Evolutionary conservation across 768 basidiomycete genomes (phyloP).

Genomic region (Tylopilus subfusipes): DNA sequence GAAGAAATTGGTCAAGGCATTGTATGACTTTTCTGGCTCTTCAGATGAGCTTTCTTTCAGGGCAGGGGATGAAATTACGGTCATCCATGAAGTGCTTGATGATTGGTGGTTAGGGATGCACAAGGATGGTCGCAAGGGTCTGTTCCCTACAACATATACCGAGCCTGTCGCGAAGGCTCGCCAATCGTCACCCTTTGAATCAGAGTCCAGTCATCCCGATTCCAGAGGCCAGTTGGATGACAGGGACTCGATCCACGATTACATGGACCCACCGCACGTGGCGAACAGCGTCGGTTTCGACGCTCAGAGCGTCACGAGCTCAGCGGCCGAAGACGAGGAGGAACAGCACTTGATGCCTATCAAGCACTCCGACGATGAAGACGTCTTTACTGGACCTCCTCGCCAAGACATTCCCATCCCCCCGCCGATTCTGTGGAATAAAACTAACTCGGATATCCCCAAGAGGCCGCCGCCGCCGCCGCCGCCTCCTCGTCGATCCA

Average conservation of each 20-base stretch:
- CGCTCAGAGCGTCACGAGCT: slow-evolving; percentile 43
- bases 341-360: slow-evolving; percentile 33
- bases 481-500: slow-evolving; percentile 59
- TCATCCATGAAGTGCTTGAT: slow-evolving; percentile 77
- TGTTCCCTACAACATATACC: slow-evolving; percentile 80
- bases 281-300: slow-evolving; percentile 26
- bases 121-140: slow-evolving; percentile 57
- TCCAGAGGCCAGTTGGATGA: slow-evolving; percentile 24
- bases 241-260: slow-evolving; percentile 17
- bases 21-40: slow-evolving; percentile 72
- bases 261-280: slow-evolving; percentile 23
- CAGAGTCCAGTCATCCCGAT: slow-evolving; percentile 18
- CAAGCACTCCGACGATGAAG: slow-evolving; percentile 25
- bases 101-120: slow-evolving; percentile 91
- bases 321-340: slow-evolving; percentile 44
- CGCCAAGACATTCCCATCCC: slow-evolving; percentile 11
- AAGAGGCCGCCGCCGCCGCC: slow-evolving; percentile 48
- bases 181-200: slow-evolving; percentile 33
- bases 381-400: slow-evolving; percentile 22
- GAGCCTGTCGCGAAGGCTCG: slow-evolving; percentile 36
- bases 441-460: slow-evolving; percentile 22
- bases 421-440: slow-evolving; percentile 21
- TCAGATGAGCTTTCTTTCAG: slow-evolving; percentile 77
- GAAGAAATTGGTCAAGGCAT: slow-evolving; percentile 58
- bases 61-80: slow-evolving; percentile 69